Percentiles rank a stretch among this genome's conserved stretches.
phyloP scores from a whole-genome alignment of 1,284 basidiomycete genomes.

The Lignosus rhinocerotis region DNA sequence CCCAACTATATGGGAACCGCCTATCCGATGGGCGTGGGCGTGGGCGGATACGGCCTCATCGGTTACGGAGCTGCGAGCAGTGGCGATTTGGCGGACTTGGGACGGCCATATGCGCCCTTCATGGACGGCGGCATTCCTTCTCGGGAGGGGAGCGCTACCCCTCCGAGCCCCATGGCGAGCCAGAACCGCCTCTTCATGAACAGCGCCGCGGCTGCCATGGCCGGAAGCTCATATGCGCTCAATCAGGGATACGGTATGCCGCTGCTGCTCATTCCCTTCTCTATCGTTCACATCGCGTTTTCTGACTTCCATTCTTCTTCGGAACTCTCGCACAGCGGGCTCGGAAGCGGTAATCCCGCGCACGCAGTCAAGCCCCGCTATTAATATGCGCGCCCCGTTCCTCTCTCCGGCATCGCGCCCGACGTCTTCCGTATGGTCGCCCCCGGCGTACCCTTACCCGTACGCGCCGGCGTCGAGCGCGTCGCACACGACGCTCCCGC shows the following conservation, averaged over 20 bases:
- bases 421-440: constrained; percentile 58
- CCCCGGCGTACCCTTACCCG: constrained; percentile 44
- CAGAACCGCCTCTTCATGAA: constrained; percentile 42
- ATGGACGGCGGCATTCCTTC: constrained; percentile 34
- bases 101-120: constrained; percentile 55
- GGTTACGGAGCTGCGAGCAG: constrained; percentile 9
- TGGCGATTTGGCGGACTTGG: constrained; percentile 28
- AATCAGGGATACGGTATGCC: constrained; percentile 20
- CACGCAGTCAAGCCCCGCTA: constrained; percentile 35
- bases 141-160: constrained; percentile 27
- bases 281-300: background rate
- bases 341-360: constrained; percentile 37
- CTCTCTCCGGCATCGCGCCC: constrained; percentile 67
- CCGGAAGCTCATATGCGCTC: constrained; percentile 24
- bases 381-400: constrained; percentile 66
- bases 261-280: background rate
- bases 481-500: constrained; percentile 35
- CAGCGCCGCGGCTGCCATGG: constrained; percentile 45
- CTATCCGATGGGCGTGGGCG: constrained; percentile 17
- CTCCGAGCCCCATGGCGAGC: constrained; percentile 32
- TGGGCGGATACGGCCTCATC: constrained; percentile 22
- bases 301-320: constrained; percentile 9
- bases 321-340: background rate
- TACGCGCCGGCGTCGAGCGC: constrained; percentile 33
- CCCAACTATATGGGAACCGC: constrained; percentile 13